Evolutionary conservation across 768 basidiomycete species (phyloP).

Genomic region (Tricholoma flavovirens): DNA sequence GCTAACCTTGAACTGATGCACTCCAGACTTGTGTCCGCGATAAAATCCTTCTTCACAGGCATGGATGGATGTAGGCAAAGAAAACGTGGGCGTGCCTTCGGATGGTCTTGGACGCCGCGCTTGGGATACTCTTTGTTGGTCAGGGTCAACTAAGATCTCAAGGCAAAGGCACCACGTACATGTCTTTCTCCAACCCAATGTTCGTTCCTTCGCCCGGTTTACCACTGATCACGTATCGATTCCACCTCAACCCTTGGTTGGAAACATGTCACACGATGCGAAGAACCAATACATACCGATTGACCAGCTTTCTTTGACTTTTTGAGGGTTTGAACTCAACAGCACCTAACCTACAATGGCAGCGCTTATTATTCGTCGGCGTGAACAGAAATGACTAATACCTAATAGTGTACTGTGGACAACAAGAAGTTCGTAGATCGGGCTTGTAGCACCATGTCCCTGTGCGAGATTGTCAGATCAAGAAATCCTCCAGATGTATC

Average conservation of each 20-base stretch:
- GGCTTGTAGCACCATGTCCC: slow-evolving; percentile 83
- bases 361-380: not conserved
- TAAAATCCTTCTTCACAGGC: slow-evolving; percentile 42
- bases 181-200: slow-evolving; percentile 7
- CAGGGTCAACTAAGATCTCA: not conserved
- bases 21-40: slow-evolving; percentile 20
- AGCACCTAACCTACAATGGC: slow-evolving; percentile 53
- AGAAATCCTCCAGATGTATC: not conserved
- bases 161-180: not conserved
- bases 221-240: slow-evolving; percentile 54
- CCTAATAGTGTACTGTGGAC: slow-evolving; percentile 95
- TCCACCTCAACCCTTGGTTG: slow-evolving; percentile 48
- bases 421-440: slow-evolving; percentile 75
- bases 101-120: not conserved
- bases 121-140: not conserved
- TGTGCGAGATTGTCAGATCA: slow-evolving; percentile 10
- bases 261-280: not conserved
- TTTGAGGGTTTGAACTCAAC: slow-evolving; percentile 61
- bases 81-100: slow-evolving; percentile 29
- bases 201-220: slow-evolving; percentile 29
- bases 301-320: slow-evolving; percentile 69
- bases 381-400: slow-evolving; percentile 22
- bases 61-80: slow-evolving; percentile 47
- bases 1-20: slow-evolving; percentile 59
- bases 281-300: slow-evolving; percentile 40